phyloP scores from a whole-genome alignment of 176 grass and related monocot genomes.

The Tillandsia leiboldiana region DNA sequence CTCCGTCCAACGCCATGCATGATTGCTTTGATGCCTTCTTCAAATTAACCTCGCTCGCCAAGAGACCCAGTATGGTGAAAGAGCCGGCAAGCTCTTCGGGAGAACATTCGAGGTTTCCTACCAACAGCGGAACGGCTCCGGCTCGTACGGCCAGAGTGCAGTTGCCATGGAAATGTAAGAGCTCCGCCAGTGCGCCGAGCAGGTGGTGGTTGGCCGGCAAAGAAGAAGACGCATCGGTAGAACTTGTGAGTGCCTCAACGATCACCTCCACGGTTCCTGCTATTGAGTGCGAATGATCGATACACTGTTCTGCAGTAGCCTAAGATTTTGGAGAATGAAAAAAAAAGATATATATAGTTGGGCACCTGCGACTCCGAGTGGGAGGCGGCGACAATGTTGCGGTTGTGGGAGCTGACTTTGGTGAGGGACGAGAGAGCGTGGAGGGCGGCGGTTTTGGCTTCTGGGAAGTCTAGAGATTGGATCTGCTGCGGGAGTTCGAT shows the following conservation, averaged over 20 bases:
- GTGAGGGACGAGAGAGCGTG: slow-evolving; percentile 8
- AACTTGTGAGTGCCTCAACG: background rate
- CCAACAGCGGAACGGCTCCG: slow-evolving; percentile 8
- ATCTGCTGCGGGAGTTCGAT: background rate
- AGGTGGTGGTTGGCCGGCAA: background rate
- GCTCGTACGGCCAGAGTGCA: slow-evolving; percentile 13
- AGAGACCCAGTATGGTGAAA: background rate
- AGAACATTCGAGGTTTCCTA: background rate
- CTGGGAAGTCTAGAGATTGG: background rate
- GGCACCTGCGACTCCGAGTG: slow-evolving; percentile 5
- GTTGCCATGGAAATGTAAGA: slow-evolving; percentile 11
- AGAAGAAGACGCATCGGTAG: background rate
- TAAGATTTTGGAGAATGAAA: too few species aligned
- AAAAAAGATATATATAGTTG: too few species aligned
- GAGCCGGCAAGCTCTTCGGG: slow-evolving; percentile 3
- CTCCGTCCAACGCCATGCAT: background rate
- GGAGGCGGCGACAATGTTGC: background rate
- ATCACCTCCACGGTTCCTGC: slow-evolving; percentile 1
- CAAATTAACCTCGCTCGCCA: slow-evolving; percentile 8
- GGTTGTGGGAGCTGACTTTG: slow-evolving; percentile 13
- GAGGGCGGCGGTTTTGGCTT: slow-evolving; percentile 2
- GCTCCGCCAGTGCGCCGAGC: slow-evolving; percentile 13
- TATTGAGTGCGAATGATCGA: too few species aligned
- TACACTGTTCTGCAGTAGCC: too few species aligned
- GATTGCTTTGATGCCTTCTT: slow-evolving; percentile 13